These are phyloP conservation scores for Aspergillus tanneri DNA, from an alignment of 2,329 filamentous ascomycete species.

Conservation along the genomic window DNA sequence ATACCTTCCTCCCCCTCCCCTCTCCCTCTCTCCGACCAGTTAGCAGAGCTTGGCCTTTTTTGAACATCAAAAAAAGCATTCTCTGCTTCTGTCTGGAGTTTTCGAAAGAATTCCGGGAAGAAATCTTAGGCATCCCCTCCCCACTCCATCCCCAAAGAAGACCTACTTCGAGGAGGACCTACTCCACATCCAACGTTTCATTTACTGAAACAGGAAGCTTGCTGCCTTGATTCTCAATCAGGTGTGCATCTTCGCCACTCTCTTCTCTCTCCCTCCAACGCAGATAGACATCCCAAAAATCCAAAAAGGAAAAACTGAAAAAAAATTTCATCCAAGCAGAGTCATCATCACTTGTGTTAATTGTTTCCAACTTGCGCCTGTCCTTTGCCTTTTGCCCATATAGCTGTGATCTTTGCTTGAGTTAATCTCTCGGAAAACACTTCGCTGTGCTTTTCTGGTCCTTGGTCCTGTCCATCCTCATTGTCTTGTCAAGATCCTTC, in stretches of 20 bases:
- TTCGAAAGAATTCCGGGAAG: constrained; percentile 17
- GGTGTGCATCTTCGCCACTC: constrained; percentile 27
- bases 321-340: constrained; percentile 19
- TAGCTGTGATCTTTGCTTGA: constrained; percentile 19
- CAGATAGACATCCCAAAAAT: constrained; percentile 29
- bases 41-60: constrained; percentile 19
- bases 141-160: constrained; percentile 1
- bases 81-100: constrained; percentile 17
- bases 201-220: constrained; percentile 27
- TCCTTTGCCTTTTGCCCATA: constrained; percentile 17
- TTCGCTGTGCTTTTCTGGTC: constrained; percentile 39
- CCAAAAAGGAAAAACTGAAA: constrained; percentile 21
- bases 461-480: constrained; percentile 15
- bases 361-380: constrained; percentile 16
- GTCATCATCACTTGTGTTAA: constrained; percentile 18
- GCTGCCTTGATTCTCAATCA: constrained; percentile 17
- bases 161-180: constrained; percentile 1
- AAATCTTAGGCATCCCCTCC: constrained; percentile 12
- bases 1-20: constrained; percentile 22
- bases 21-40: constrained; percentile 23
- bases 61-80: constrained; percentile 8
- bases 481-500: constrained; percentile 10
- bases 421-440: constrained; percentile 33
- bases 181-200: constrained; percentile 16
- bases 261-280: constrained; percentile 16